Evolutionary conservation across 176 grass and related monocot genomes (phyloP).

Genomic region (Saccharum spontaneum): DNA sequence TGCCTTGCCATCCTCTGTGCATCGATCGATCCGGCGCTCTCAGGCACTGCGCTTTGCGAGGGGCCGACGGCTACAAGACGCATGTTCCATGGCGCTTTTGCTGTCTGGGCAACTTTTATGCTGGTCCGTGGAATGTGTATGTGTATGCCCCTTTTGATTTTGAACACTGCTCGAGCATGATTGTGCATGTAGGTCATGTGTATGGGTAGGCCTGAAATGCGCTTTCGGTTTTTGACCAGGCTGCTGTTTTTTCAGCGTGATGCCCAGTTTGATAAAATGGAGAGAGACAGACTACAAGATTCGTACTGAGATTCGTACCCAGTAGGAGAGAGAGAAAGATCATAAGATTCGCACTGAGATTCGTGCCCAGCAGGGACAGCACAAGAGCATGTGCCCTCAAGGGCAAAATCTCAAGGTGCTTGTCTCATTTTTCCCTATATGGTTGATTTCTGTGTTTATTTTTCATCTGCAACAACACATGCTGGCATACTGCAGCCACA

Average conservation of each 20-base stretch:
- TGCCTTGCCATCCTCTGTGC: not conserved
- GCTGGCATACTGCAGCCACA: not conserved
- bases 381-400: too few relatives aligned
- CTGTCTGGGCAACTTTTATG: constrained; percentile 28
- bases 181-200: constrained; percentile 32
- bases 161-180: constrained; percentile 32
- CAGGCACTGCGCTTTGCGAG: constrained; percentile 27
- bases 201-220: constrained; percentile 27
- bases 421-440: not conserved
- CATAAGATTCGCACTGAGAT: too few relatives aligned
- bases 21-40: constrained; percentile 9
- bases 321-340: too few relatives aligned
- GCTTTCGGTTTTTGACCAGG: constrained; percentile 27
- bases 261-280: not conserved
- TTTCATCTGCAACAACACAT: not conserved
- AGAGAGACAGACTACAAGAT: too few relatives aligned
- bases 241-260: not conserved
- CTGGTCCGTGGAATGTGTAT: not conserved
- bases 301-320: too few relatives aligned
- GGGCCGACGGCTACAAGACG: constrained; percentile 46
- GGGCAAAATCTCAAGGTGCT: too few relatives aligned
- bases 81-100: constrained; percentile 46
- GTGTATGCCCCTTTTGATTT: not conserved
- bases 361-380: too few relatives aligned
- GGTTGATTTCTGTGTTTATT: not conserved